Percentiles rank a stretch among this genome's conserved stretches.
Evolutionary conservation across 2,329 filamentous ascomycete species (phyloP).

Genomic region (Ustulina deusta): DNA sequence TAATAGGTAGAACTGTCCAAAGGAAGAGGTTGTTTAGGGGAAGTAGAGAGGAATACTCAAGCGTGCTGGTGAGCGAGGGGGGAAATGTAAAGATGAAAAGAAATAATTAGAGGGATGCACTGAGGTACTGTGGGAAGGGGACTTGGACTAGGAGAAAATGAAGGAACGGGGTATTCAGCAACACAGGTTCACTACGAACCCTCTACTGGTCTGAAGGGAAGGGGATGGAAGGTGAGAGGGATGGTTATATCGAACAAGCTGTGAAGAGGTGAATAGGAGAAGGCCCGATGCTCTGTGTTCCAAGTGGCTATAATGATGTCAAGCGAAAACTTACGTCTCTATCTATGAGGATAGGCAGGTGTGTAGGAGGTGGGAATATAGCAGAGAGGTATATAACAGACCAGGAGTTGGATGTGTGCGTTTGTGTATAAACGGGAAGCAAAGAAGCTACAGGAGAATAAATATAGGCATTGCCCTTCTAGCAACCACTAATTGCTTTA

Average conservation of each 20-base stretch:
- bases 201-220: slow-evolving; percentile 1
- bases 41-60: not conserved
- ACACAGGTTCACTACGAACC: not conserved
- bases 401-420: not conserved
- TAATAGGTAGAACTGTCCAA: not conserved
- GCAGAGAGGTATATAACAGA: not conserved
- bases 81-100: not conserved
- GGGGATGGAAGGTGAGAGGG: not conserved
- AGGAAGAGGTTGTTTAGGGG: not conserved
- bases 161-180: slow-evolving; percentile 19
- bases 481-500: not conserved
- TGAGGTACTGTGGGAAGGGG: not conserved
- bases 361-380: not conserved
- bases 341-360: not conserved
- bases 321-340: not conserved
- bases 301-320: slow-evolving; percentile 10
- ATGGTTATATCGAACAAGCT: not conserved
- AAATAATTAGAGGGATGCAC: not conserved
- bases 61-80: not conserved
- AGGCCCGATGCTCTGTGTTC: slow-evolving; percentile 12
- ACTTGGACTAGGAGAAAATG: slow-evolving; percentile 1
- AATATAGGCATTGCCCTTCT: not conserved
- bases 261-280: slow-evolving; percentile 6
- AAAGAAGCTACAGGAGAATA: not conserved
- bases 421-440: not conserved